Base-by-base conservation (phyloP, 352 stramenopile species). In the Peronospora destructor region DNA sequence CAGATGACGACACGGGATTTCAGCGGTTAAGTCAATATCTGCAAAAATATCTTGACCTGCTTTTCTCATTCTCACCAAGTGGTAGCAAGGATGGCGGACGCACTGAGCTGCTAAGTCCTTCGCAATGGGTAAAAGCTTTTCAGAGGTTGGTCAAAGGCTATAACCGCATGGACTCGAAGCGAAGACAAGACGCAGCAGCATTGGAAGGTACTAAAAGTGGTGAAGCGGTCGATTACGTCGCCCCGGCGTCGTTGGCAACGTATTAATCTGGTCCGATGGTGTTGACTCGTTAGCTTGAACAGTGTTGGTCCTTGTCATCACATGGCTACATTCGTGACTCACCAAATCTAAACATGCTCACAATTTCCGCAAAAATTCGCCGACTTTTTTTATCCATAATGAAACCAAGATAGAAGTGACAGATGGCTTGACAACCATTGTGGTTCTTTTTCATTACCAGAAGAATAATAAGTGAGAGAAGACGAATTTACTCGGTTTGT, bases 51-150 rank as follows among this genome's bases (percentile, higher is more conserved):
- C 48, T 85, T n/a, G 68, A 90, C 9, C 53, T 79, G 29, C 45
- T 89, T 7, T 73, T 84, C 38, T 62, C 60, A 7, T 65, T 59
- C 12, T 45, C 49, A 14, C 28, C 46, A 26, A 53, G 40, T 25
- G 40, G 49, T 30, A 71, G 68, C 26, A 70, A 74, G 34, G 63
- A 73, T 16, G 43, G 51, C 17, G 64, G 71, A 23, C 68, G 67
- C 6, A 64, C 71, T 9, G 76, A 90, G 43, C 49, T 87, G 41
- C 59, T 86, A 40, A 68, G 67, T 19, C 56, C 77, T 4, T 32
- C 59, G 17, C 74, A 85, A 30, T 90, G 78, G 78, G 59, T 87
- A 26, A 80, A 80, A 36, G 61, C 61, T 8, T 90, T 84, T 41
- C 58, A 85, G 12, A 46, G 54, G 8, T 45, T 90, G 28, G 54